Conservation (phyloP, 768 basidiomycete species). For the Scleroderma bovista region DNA sequence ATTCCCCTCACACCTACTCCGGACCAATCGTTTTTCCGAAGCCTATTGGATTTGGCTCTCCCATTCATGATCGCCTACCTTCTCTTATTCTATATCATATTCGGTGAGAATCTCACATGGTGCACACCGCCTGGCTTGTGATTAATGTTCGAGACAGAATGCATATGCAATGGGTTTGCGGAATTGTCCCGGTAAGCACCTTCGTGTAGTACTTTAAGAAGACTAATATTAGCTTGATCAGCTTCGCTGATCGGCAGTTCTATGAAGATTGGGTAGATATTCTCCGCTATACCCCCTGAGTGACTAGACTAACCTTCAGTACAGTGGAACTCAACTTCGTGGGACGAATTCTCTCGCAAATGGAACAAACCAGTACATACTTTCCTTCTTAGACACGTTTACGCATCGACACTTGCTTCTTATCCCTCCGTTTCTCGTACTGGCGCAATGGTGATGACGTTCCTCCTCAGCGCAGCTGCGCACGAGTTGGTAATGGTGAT, state of each 20-base stretch:
- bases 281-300: not conserved
- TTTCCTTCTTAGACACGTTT: constrained; percentile 94
- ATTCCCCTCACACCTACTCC: constrained; percentile 69
- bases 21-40: constrained; percentile 68
- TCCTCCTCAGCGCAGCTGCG: constrained; percentile 80
- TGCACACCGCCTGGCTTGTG: constrained; percentile 1
- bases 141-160: constrained; percentile 46
- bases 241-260: constrained; percentile 96
- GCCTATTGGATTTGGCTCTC: constrained; percentile 78
- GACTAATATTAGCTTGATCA: constrained; percentile 21
- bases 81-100: constrained; percentile 80
- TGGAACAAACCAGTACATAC: constrained; percentile 97
- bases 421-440: constrained; percentile 64
- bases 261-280: constrained; percentile 86
- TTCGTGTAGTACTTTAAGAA: not conserved
- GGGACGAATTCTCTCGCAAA: constrained; percentile 96
- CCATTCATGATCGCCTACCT: constrained; percentile 94
- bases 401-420: constrained; percentile 78
- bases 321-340: constrained; percentile 96
- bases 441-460: constrained; percentile 89
- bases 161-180: constrained; percentile 94
- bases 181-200: constrained; percentile 78
- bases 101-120: constrained; percentile 41
- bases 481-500: constrained; percentile 97
- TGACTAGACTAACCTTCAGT: not conserved